Base-by-base conservation (phyloP, 495 filamentous ascomycete species). In the Lophiostoma macrostomum region DNA sequence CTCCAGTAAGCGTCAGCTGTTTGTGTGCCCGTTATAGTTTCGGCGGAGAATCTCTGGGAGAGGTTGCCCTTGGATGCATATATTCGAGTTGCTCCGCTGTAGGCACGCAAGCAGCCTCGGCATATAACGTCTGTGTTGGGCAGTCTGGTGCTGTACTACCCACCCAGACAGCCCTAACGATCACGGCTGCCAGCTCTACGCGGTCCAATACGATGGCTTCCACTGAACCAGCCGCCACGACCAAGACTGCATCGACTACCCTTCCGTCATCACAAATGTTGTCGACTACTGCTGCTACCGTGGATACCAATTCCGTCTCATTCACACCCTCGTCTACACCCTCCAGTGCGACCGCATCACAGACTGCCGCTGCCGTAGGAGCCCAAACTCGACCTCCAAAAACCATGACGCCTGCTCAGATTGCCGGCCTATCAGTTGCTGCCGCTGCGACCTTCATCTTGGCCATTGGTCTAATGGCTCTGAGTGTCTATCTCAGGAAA, bases 61-160 rank as follows among this genome's bases (percentile, higher is more conserved):
- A 65, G 37, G 58, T 53, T 19, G 58, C 58, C 31, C 51, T 61
- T 19, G 50, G 45, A 31, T 65, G 62, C 45, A 39, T 65, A 50
- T 56, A 58, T 51, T 34, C 62, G 14, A 38, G 47, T 36, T 64
- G 62, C 27, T 31, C 54, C 32, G 41, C 35, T 14, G 45, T 41
- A 13, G 50, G 51, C 49, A 41, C 18, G 5, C 23, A 5, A 39
- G 49, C 58, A 7, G 36, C 45, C 2, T 37, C 47, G 22, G 53
- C 47, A 41, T 65, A 62, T 46, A 62, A 62, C 49, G 32, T 65
- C 34, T 65, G 62, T 31, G 20, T 59, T 14, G 58, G 62, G 19
- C 42, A 59, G 40, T 52, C 11, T 11, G 35, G 59, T 34, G 62
- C 62, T 16, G 62, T 59, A 8, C 14, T 19, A 31, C 58, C 58